These are phyloP conservation scores for Epicoccum sorghinum DNA, from an alignment of 2,329 filamentous ascomycete species.

Conservation along the genomic window DNA sequence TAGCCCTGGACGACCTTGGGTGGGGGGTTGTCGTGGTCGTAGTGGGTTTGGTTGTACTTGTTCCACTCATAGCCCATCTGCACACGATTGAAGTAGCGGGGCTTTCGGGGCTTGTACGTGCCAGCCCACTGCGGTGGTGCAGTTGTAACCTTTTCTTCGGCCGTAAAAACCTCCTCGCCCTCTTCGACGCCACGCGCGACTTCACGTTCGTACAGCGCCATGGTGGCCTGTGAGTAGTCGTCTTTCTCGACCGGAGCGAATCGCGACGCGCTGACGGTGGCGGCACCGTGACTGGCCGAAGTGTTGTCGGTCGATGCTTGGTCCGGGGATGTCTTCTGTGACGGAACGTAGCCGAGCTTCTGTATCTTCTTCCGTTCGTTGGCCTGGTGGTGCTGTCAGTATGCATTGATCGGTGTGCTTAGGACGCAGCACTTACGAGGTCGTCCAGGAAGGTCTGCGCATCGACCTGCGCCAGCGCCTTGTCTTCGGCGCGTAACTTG, in stretches of 20 bases:
- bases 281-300: constrained; percentile 48
- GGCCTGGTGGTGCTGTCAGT: constrained; percentile 41
- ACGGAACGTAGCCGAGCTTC: constrained; percentile 72
- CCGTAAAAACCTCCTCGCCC: constrained; percentile 93
- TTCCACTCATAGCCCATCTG: constrained; percentile 99
- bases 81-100: constrained; percentile 95
- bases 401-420: too few relatives aligned
- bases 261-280: constrained; percentile 65
- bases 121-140: constrained; percentile 78
- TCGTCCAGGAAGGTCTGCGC: constrained; percentile 64
- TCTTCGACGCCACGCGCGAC: constrained; percentile 89
- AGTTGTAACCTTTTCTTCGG: constrained; percentile 78
- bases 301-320: constrained; percentile 31
- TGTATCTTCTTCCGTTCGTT: constrained; percentile 65
- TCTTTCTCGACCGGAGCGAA: constrained; percentile 74
- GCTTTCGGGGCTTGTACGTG: constrained; percentile 88
- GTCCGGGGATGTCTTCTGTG: constrained; percentile 53
- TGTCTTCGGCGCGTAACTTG: constrained; percentile 69
- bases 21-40: constrained; percentile 96
- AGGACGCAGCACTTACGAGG: constrained; percentile 51
- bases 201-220: constrained; percentile 89
- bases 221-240: constrained; percentile 85
- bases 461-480: constrained; percentile 62
- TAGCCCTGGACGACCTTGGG: constrained; percentile 98
- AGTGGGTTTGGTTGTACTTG: constrained; percentile 99